A percentile compares a stretch with the other conserved stretches of the same genome.
Evolutionary conservation across 2,329 filamentous ascomycete genomes (phyloP).

Genomic region (Arthrocladium fulminans): DNA sequence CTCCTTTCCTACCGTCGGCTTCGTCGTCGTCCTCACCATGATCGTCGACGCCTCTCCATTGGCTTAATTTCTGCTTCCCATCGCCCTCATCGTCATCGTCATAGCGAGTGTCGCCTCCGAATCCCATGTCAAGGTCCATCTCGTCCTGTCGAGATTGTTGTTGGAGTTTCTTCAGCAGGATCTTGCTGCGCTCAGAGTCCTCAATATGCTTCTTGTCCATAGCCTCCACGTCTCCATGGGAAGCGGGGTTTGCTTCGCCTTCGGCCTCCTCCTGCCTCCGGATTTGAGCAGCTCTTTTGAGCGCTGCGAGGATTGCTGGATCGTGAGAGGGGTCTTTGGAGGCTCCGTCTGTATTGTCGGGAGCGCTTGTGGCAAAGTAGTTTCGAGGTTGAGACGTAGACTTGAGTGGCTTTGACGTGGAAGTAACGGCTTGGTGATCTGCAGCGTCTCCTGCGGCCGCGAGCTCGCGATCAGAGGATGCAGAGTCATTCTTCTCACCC

Average conservation of each 20-base stretch:
- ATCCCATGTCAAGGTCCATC: slow-evolving; percentile 88
- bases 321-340: slow-evolving; percentile 50
- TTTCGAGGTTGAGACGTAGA: slow-evolving; percentile 35
- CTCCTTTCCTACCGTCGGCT: slow-evolving; percentile 36
- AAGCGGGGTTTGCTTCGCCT: slow-evolving; percentile 23
- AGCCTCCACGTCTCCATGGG: slow-evolving; percentile 23
- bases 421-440: slow-evolving; percentile 13
- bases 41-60: slow-evolving; percentile 23
- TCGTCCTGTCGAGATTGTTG: slow-evolving; percentile 64
- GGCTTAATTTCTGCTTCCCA: slow-evolving; percentile 39
- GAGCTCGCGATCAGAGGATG: slow-evolving; percentile 23
- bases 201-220: slow-evolving; percentile 33
- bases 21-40: slow-evolving; percentile 56
- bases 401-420: slow-evolving; percentile 9
- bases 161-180: slow-evolving; percentile 57
- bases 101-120: slow-evolving; percentile 68
- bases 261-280: slow-evolving; percentile 34
- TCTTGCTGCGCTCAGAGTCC: slow-evolving; percentile 60
- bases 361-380: slow-evolving; percentile 35
- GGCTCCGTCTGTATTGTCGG: slow-evolving; percentile 45
- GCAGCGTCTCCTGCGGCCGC: slow-evolving; percentile 17
- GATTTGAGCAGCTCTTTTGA: slow-evolving; percentile 72
- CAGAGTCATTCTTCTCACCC: background rate
- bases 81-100: slow-evolving; percentile 71
- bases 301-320: slow-evolving; percentile 68